These are phyloP conservation scores for Raffaelea deltoideospora DNA, from an alignment of 2,329 filamentous ascomycete species.

Conservation along the genomic window DNA sequence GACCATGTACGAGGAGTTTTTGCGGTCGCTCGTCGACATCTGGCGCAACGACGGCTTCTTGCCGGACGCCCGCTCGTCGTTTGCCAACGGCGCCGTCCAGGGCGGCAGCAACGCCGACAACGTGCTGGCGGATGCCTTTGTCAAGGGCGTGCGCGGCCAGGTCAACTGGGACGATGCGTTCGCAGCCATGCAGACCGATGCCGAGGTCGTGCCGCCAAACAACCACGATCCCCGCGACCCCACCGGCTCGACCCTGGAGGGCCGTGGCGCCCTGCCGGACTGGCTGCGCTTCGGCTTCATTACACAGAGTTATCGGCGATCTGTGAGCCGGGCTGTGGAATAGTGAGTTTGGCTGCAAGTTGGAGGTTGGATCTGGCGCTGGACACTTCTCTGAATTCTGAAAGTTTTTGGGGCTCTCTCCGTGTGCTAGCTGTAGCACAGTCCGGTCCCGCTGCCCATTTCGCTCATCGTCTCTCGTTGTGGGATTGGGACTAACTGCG, in stretches of 20 bases:
- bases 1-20: constrained; percentile 44
- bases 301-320: constrained; percentile 43
- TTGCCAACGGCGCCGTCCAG: constrained; percentile 54
- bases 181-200: constrained; percentile 50
- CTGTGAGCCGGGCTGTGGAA: constrained; percentile 50
- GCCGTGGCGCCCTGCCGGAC: constrained; percentile 52
- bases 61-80: constrained; percentile 51
- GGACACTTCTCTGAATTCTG: no score
- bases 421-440: no score
- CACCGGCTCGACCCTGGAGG: constrained; percentile 50
- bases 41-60: constrained; percentile 50
- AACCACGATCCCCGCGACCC: constrained; percentile 40
- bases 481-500: background rate
- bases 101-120: constrained; percentile 59
- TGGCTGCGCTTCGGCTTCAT: constrained; percentile 53
- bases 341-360: no score
- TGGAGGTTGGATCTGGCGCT: no score
- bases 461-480: background rate
- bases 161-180: constrained; percentile 51
- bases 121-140: constrained; percentile 55
- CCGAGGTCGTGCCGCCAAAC: constrained; percentile 45
- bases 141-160: constrained; percentile 48
- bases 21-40: constrained; percentile 53
- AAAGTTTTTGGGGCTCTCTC: no score
- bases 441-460: constrained; percentile 14